phyloP scores from a whole-genome alignment of 805 yeast species.

The Lachancea cidri region DNA sequence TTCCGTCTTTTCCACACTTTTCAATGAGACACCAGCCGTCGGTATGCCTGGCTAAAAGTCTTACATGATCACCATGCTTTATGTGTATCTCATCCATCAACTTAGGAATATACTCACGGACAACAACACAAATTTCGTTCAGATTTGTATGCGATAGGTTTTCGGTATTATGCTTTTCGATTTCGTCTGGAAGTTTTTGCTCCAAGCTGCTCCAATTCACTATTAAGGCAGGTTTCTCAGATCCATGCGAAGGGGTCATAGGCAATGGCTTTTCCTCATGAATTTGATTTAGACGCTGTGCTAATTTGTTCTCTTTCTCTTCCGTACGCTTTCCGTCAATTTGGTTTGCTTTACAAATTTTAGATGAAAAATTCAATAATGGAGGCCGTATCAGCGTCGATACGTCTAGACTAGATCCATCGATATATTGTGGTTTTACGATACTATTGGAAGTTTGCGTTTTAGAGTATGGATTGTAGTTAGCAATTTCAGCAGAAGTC shows the following conservation, averaged over 20 bases:
- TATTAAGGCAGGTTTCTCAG: not conserved
- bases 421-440: slow-evolving; percentile 6
- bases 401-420: not conserved
- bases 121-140: slow-evolving; percentile 17
- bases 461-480: slow-evolving; percentile 3
- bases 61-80: slow-evolving; percentile 30
- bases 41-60: slow-evolving; percentile 36
- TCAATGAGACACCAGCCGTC: slow-evolving; percentile 44
- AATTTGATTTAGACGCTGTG: slow-evolving; percentile 14
- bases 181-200: no score
- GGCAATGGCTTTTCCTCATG: slow-evolving; percentile 21
- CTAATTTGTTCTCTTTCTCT: slow-evolving; percentile 11
- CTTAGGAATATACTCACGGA: slow-evolving; percentile 25
- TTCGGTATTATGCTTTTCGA: not conserved
- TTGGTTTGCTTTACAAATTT: no score
- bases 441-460: not conserved
- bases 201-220: not conserved
- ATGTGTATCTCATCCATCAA: slow-evolving; percentile 36
- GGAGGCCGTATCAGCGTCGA: not conserved
- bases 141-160: slow-evolving; percentile 2
- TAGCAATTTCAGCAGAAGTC: not conserved
- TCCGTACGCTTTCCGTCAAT: no score
- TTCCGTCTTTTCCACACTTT: slow-evolving; percentile 28
- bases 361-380: no score
- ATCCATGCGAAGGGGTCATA: slow-evolving; percentile 14